Evolutionary conservation across 1,139 yeast species (phyloP), one percentile per base, ranked within the genome.

Genomic region (Ogataea hybrid): DNA sequence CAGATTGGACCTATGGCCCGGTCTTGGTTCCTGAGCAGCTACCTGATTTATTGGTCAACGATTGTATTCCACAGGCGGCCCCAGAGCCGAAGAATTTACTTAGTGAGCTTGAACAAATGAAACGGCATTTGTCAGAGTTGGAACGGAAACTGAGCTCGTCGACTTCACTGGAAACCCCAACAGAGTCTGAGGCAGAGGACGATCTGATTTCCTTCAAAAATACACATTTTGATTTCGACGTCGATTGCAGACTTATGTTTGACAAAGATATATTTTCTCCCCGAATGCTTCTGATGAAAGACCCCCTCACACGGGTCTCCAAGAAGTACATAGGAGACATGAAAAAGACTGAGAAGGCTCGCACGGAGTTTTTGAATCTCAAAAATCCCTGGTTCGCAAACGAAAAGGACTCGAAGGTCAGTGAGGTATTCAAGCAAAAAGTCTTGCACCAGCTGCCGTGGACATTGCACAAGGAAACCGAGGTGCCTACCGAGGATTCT

Each of bases 281-380:
- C 68, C 56, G 67, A 4, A 62, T 71, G 3, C 44, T 70, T 31
- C 61, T 67, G 63, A 59, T 58, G 39, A 61, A 65, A 39, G 79
- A 73, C 47, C 52, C 53, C 3, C 68, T 66, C 0, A 56, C 69
- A n/a, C 15, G n/a, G 4, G 20, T 25, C 6, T 28, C 39, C 7
- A 33, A 34, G 21, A 18, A 34, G 11, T 7, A 36, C n/a, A 21
- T 27, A 11, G 29, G 16, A 5, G 29, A 27, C 16, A 27, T 14
- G 29, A 12, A 27, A 10, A 27, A 27, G 29, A 14, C 17, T 5
- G 27, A 23, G 12, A 23, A 23, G 12, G 27, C 27, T 6, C 29
- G 29, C 29, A n/a, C 15, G n/a, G 32, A 29, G 21, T 29, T 18
- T 18, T 7, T 29, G 2, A 16, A 29, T 11, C 17, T 6, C 4